Base-by-base conservation (phyloP, 768 basidiomycete species). In the Pleurotus eryngii region DNA sequence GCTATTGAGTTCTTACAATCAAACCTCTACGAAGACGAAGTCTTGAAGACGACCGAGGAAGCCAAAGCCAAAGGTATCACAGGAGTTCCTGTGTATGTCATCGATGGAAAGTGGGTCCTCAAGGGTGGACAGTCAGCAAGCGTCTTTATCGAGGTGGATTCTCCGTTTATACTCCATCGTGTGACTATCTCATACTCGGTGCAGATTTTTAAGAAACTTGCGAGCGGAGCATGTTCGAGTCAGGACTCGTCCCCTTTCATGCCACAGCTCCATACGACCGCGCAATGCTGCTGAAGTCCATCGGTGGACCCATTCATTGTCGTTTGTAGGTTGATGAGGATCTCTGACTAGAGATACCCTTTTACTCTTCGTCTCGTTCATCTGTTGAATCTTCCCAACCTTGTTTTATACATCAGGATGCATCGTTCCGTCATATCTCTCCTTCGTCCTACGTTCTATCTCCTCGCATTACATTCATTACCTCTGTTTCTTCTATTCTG, bases 11-110 rank as follows among this genome's bases (percentile, higher is more conserved):
- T 91, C 70, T 72, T 93, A 30, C 59, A 82, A 40, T 83, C 86
- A 3, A 78, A 86, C 64, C 87, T 89, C 63, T 74, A 86, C 57
- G 76, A 80, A 63, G 75, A 79, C 53, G 87, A 89, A 61, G 84
- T 92, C 1, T 73, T 84, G 59, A 72, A 74, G 8, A 82, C 86
- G 71, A 85, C 84, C 63, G 75, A 77, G 7, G 79, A 82, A 48
- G 87, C 87, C 40, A 80, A 84, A 55, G 71, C 74, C 42, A 80
- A 84, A 56, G 90, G 90, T 15, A 82, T 93, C 50, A 84, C 81
- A 4, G 90, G 90, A 39, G 89, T 93, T 3, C 91, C 91, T 6
- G 83, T 90, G 74, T 86, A 84, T 24, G 82, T 92, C 64, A 86
- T 92, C 62, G 84, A 91, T 67, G 81, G 83, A 11, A 86, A 85